Conservation (phyloP, 768 basidiomycete species). For the Tylopilus intermedius region DNA sequence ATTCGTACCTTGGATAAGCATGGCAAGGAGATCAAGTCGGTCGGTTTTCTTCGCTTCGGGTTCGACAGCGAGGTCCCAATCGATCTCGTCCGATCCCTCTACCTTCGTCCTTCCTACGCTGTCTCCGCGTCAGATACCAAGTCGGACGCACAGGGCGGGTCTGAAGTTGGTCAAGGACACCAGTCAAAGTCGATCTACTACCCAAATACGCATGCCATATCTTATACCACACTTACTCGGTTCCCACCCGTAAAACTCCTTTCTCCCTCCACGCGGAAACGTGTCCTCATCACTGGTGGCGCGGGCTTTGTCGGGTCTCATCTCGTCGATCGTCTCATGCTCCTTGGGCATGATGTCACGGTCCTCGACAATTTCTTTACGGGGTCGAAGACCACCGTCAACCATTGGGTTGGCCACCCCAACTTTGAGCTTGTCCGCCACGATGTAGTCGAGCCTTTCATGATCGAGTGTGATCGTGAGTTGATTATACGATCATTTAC, state of each 20-base stretch:
- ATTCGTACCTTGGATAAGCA: constrained; percentile 66
- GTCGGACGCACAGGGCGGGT: constrained; percentile 35
- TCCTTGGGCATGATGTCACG: constrained; percentile 95
- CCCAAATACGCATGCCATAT: constrained; percentile 74
- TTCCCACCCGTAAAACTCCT: constrained; percentile 93
- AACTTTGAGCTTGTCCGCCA: constrained; percentile 98
- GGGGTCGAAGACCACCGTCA: constrained; percentile 93
- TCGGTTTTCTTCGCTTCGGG: constrained; percentile 83
- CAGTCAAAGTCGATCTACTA: constrained; percentile 86
- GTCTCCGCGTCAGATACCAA: constrained; percentile 37
- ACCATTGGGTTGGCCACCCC: constrained; percentile 95
- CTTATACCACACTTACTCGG: constrained; percentile 86
- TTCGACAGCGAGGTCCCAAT: constrained; percentile 84
- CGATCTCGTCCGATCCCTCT: constrained; percentile 80
- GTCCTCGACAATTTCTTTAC: constrained; percentile 99
- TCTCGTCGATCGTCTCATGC: constrained; percentile 95
- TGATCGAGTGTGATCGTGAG: constrained; percentile 98
- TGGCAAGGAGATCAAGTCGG: constrained; percentile 68
- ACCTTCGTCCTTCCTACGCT: constrained; percentile 78
- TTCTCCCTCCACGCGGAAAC: constrained; percentile 70
- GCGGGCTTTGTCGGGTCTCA: constrained; percentile 99
- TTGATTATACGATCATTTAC: background rate
- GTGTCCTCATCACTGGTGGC: constrained; percentile 92
- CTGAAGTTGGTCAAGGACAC: constrained; percentile 48
- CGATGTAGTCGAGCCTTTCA: constrained; percentile 94